Base-by-base conservation (phyloP, 1,139 yeast species). In the Scheffersomyces quercinus region DNA sequence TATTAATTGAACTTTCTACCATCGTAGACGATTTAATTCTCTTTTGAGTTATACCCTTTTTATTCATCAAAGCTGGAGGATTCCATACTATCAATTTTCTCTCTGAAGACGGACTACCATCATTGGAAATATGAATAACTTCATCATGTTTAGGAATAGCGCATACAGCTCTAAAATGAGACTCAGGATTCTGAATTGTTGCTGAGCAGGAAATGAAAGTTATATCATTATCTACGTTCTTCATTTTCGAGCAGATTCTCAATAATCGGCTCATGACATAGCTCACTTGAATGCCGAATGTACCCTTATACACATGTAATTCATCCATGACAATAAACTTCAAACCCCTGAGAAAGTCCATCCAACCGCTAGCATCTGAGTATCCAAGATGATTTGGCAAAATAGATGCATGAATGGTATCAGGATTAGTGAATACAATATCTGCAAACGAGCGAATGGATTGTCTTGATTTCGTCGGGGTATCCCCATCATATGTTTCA, bases 401-500 rank as follows among this genome's bases (percentile, higher is more conserved):
- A 11, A 93, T 81, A 14, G 93, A 83, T 0, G 90, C 79, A 64
- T 93, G 99, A 3, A 95, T 72, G 71, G 93, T 88, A 59, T 93
- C 99, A 0, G 99, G 99, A 57, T 93, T 93, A 0, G 98, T 88
- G 60, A 93, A 89, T 8, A 93, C 83, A 4, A 93, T 85, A 45
- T 85, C 83, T 0, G 96, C 89, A 42, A 71, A 71, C 26, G 73
- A 70, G 41, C 89, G 72, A 16, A 89, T 78, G 16, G 59, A 57
- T 0, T 65, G 61, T 32, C 97, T 70, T 12, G 71, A 71, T 4
- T 69, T 68, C 31, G 70, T 58, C 1, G 84, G 85, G 0, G 98
- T 91, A 60, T 93, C 99, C 3, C 99, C 99, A 62, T 93, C 99
- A 57, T 82, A 93, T 0, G 98, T 88, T 39, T 86, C 91, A 1